A percentile compares a stretch with the other conserved stretches of the same genome.
phyloP scores from a whole-genome alignment of 2,329 filamentous ascomycete species.

The Diaporthe sp. region DNA sequence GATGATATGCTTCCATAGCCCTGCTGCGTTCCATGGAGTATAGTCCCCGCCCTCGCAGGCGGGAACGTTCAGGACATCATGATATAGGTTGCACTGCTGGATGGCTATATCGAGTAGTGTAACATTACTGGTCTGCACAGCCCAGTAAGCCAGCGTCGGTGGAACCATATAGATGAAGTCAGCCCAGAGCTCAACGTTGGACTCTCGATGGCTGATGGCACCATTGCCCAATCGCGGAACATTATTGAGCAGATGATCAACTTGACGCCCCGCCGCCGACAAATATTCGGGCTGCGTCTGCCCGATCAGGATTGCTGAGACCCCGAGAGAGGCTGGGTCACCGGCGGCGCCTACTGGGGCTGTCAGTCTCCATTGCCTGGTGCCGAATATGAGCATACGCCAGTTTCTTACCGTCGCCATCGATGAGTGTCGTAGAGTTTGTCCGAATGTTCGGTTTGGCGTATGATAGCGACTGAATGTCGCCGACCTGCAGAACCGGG shows the following conservation, averaged over 20 bases:
- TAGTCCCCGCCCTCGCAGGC: neutral
- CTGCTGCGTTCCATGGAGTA: neutral
- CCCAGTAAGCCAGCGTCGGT: constrained; percentile 7
- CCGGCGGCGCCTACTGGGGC: neutral
- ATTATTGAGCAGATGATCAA: neutral
- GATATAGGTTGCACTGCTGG: neutral
- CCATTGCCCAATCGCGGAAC: neutral
- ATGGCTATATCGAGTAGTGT: neutral
- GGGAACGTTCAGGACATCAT: neutral
- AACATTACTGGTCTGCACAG: neutral
- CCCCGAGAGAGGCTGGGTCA: neutral
- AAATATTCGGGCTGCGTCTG: neutral
- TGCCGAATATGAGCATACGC: neutral
- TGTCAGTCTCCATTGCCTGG: neutral
- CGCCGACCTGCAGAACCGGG: neutral
- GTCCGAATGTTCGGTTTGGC: neutral
- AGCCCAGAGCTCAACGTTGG: constrained; percentile 3
- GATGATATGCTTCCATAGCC: neutral
- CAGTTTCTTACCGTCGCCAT: neutral
- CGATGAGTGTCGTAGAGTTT: constrained; percentile 4
- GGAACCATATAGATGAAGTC: constrained; percentile 2
- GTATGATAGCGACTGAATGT: neutral
- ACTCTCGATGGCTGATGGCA: neutral
- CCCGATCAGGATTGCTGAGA: neutral
- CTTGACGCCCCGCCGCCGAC: neutral